phyloP scores from a whole-genome alignment of 345 rosid genomes.

The Populus pruinosa region DNA sequence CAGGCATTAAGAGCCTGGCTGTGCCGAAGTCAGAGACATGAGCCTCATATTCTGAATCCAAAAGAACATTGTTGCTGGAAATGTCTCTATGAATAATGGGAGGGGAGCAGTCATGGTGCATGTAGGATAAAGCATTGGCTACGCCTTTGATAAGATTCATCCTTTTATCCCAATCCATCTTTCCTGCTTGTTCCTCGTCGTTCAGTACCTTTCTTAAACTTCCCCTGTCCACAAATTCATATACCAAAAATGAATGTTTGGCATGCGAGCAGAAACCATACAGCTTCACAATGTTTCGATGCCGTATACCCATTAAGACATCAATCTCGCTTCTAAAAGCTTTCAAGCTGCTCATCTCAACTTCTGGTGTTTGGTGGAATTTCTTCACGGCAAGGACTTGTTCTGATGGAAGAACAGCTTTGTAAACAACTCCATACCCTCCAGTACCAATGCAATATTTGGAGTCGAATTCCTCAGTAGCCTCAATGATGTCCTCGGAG shows the following conservation, averaged over 20 bases:
- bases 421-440: constrained; percentile 5
- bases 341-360: background rate
- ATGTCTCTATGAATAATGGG: constrained; percentile 12
- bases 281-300: constrained; percentile 5
- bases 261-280: background rate
- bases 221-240: constrained; percentile 15
- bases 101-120: constrained; percentile 20
- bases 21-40: constrained; percentile 20
- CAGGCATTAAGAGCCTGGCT: constrained; percentile 7
- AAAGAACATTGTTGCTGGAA: constrained; percentile 13
- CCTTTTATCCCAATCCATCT: constrained; percentile 10
- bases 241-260: constrained; percentile 7
- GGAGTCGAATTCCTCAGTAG: constrained; percentile 8
- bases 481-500: background rate
- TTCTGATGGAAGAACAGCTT: constrained; percentile 3
- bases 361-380: background rate
- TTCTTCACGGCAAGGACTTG: constrained; percentile 13
- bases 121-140: constrained; percentile 5
- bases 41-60: constrained; percentile 5
- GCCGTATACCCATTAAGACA: background rate
- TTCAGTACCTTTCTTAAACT: background rate
- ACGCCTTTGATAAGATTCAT: constrained; percentile 8
- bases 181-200: background rate
- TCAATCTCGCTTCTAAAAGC: constrained; percentile 6
- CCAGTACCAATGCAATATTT: constrained; percentile 4